A percentile compares a stretch with the other conserved stretches of the same genome.
Evolutionary conservation across 352 stramenopile species (phyloP).

Genomic region (Aphanomyces stellatus): DNA sequence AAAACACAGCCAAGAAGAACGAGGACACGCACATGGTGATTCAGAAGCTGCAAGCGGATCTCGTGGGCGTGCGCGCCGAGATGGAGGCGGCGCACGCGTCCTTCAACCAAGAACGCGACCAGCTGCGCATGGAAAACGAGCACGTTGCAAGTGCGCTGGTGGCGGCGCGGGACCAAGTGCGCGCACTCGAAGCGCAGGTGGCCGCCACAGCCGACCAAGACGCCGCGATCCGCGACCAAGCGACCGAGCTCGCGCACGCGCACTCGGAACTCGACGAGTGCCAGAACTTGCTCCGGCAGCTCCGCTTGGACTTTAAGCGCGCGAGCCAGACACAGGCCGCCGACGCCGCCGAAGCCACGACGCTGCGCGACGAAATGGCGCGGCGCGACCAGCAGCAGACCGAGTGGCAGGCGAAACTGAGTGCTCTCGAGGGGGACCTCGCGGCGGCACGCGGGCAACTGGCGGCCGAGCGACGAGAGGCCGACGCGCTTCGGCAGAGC

Average conservation of each 20-base stretch:
- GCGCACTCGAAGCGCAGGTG: background rate
- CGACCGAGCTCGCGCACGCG: background rate
- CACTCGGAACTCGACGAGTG: background rate
- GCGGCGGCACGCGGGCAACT: background rate
- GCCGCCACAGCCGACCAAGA: background rate
- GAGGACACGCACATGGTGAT: conserved; percentile 2
- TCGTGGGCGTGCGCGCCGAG: background rate
- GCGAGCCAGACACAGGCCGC: background rate
- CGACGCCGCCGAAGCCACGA: background rate
- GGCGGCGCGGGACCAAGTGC: background rate
- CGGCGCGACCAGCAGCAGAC: background rate
- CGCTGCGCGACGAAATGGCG: background rate
- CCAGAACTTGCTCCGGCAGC: background rate
- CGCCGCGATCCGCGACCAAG: background rate
- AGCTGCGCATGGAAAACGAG: background rate
- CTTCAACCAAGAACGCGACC: background rate
- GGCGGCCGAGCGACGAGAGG: background rate
- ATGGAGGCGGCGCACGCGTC: background rate
- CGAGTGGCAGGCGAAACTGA: background rate
- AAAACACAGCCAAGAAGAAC: background rate
- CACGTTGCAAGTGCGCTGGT: background rate
- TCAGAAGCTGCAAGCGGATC: background rate
- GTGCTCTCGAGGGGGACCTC: background rate
- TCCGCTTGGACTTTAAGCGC: background rate
- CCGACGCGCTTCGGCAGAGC: background rate